These are phyloP conservation scores for Rhytidiadelphus loreus DNA, from an alignment of 225 moss, liverwort and hornwort species.

Conservation along the genomic window DNA sequence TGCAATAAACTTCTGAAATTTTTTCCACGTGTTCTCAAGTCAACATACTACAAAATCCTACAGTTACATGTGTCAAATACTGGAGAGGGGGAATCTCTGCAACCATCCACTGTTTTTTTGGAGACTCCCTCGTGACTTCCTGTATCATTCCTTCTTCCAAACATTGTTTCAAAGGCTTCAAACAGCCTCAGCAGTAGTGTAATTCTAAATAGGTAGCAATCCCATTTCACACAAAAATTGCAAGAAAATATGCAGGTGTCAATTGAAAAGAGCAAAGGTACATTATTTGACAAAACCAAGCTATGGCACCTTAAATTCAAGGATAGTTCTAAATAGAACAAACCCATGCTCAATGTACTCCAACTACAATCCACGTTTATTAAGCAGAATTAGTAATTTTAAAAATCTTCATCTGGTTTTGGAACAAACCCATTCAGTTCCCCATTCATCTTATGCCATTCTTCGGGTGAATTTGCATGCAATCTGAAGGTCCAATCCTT, in stretches of 20 bases:
- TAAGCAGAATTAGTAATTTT: not conserved
- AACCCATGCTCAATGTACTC: too few species aligned
- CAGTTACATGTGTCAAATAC: too few species aligned
- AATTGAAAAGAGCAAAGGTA: too few species aligned
- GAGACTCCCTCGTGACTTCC: not conserved
- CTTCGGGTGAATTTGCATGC: not conserved
- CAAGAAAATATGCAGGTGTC: not conserved
- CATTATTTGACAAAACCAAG: not conserved
- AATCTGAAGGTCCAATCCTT: too few species aligned
- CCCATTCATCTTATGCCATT: not conserved
- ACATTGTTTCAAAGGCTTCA: not conserved
- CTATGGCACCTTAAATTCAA: not conserved
- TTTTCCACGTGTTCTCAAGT: too few species aligned
- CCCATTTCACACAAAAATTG: not conserved
- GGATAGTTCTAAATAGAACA: not conserved
- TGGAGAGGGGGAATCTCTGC: fast-evolving
- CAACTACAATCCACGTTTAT: too few species aligned
- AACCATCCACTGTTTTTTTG: not conserved
- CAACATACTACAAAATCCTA: too few species aligned
- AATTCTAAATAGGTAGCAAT: not conserved
- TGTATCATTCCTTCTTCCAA: not conserved
- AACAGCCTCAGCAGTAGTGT: not conserved
- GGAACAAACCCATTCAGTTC: too few species aligned
- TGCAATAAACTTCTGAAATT: too few species aligned
- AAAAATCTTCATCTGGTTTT: not conserved